A percentile compares a stretch with the other conserved stretches of the same genome.
Evolutionary conservation across 176 grass and related monocot species (phyloP).

Genomic region (Leersia perrieri): DNA sequence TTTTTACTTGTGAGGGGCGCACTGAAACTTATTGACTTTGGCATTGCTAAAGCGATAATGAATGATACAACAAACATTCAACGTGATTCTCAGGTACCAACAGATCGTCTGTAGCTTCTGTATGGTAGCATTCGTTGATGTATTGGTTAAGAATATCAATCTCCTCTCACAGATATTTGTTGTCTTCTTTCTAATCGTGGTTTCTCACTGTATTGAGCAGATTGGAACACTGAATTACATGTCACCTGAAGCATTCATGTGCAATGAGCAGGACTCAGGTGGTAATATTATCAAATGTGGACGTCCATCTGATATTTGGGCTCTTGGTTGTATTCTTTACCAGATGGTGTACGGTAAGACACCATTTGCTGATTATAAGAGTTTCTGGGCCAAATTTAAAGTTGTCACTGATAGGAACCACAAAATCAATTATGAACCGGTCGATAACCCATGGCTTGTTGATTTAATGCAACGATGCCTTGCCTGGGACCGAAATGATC

Average conservation of each 20-base stretch:
- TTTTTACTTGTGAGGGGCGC: constrained; percentile 81
- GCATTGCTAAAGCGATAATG: constrained; percentile 86
- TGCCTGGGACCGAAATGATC: constrained; percentile 75
- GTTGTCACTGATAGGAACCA: constrained; percentile 80
- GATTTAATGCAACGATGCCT: constrained; percentile 86
- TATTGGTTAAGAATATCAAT: constrained; percentile 11
- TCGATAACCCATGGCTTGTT: constrained; percentile 86
- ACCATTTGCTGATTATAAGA: constrained; percentile 82
- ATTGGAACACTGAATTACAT: constrained; percentile 99
- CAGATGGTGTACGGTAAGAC: constrained; percentile 99
- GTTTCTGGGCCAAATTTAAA: constrained; percentile 86
- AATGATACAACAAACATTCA: constrained; percentile 80
- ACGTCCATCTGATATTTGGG: constrained; percentile 94
- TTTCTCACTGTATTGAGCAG: constrained; percentile 39
- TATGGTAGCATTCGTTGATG: background rate
- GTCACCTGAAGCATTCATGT: constrained; percentile 94
- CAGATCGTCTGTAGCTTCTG: constrained; percentile 1
- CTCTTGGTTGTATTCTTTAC: constrained; percentile 94
- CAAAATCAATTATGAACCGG: constrained; percentile 58
- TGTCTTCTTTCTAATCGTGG: constrained; percentile 12
- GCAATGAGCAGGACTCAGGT: constrained; percentile 64
- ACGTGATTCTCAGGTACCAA: constrained; percentile 83
- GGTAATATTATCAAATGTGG: constrained; percentile 85
- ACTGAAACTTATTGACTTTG: constrained; percentile 87
- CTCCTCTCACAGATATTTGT: background rate